These are phyloP conservation scores for Chaetothyriales sp. DNA, from an alignment of 2,329 filamentous ascomycete species.

Conservation along the genomic window DNA sequence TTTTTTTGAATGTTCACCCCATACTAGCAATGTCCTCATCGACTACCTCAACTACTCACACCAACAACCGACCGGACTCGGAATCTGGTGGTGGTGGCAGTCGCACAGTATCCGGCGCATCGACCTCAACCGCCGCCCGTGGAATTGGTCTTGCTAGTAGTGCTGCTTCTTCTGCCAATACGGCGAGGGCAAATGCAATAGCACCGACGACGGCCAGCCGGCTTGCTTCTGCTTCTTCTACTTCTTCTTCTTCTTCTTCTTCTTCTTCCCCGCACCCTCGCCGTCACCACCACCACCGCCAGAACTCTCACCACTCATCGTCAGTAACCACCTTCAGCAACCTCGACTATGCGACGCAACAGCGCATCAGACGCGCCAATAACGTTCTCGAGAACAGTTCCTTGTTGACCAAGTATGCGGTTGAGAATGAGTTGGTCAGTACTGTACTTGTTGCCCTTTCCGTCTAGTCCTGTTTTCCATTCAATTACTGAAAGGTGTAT, in stretches of 20 bases:
- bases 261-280: not conserved
- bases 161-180: not conserved
- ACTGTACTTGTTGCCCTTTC: not conserved
- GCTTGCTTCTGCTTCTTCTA: no score
- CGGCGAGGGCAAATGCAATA: no score
- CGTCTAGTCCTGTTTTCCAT: not conserved
- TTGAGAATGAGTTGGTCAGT: constrained; percentile 26
- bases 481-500: not conserved
- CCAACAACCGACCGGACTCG: not conserved
- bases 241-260: not conserved
- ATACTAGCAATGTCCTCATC: no score
- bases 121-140: no score
- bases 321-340: constrained; percentile 7
- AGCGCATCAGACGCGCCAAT: constrained; percentile 26
- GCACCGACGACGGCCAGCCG: not conserved
- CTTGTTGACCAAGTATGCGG: constrained; percentile 27
- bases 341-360: constrained; percentile 16
- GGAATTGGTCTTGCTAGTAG: not conserved
- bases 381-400: constrained; percentile 28
- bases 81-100: not conserved
- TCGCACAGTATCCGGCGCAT: not conserved
- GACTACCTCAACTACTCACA: not conserved
- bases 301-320: constrained; percentile 2
- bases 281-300: not conserved
- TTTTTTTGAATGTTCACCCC: no score